These are phyloP conservation scores for Cyclotella sp. DNA, from an alignment of 108 stramenopile genomes.

Conservation along the genomic window DNA sequence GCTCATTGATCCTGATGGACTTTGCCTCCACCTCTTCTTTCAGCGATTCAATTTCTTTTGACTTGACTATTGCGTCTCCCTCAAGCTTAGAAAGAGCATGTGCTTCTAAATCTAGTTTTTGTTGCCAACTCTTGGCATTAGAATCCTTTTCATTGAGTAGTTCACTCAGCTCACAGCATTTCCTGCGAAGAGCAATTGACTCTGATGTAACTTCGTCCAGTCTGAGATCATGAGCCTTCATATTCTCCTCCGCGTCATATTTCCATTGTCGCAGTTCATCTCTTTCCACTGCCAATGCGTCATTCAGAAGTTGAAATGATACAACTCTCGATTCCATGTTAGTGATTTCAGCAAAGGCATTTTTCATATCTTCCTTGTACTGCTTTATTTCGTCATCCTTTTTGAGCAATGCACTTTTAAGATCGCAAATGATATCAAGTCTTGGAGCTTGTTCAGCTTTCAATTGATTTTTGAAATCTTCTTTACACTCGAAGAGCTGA, in stretches of 20 bases:
- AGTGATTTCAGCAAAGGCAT: not conserved
- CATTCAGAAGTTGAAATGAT: slow-evolving; percentile 6
- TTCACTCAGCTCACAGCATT: not conserved
- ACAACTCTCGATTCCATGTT: not conserved
- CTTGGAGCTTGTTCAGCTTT: not conserved
- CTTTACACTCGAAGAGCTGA: slow-evolving; percentile 3
- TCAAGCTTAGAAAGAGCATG: not conserved
- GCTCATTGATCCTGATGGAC: not conserved
- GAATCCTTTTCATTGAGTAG: not conserved
- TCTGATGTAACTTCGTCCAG: not conserved
- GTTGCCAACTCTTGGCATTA: not conserved
- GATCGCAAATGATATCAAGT: not conserved
- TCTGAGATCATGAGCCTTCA: not conserved
- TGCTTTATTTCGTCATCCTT: slow-evolving; percentile 9
- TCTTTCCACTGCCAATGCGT: not conserved
- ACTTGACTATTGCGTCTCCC: not conserved
- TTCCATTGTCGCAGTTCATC: slow-evolving; percentile 2
- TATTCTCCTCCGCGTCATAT: not conserved
- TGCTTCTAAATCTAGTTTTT: not conserved
- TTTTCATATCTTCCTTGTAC: slow-evolving; percentile 5
- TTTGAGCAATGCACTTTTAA: not conserved
- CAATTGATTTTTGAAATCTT: slow-evolving; percentile 1
- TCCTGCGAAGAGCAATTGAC: not conserved
- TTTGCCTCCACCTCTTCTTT: not conserved
- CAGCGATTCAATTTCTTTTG: not conserved